Base-by-base conservation (phyloP, 306 rosid species). In the Notholithocarpus densiflorus region DNA sequence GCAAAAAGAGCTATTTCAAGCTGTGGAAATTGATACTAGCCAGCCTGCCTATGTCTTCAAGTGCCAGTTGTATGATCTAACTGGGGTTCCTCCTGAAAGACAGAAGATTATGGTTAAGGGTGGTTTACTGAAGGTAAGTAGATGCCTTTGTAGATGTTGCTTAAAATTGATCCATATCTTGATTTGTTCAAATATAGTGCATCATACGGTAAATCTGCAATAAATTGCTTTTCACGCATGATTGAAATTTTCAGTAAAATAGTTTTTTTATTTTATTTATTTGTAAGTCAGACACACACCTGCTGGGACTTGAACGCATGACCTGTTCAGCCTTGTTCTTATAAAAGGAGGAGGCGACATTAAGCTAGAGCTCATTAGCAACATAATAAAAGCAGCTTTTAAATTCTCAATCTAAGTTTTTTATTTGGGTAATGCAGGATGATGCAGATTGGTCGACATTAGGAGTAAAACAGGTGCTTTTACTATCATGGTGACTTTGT, bases 51-150 rank as follows among this genome's bases (percentile, higher is more conserved):
- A 84, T 82, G 97, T 96, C 75, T 96, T 96, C 83, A 96, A 96
- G 88, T 89, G 97, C 87, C 99, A 96, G 79, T 82, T 96, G 85
- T 96, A 55, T 74, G 98, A 91, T 89, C 88, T 96, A 80, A 96
- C 99, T 0, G 99, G 98, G 64, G 99, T 96, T 4, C 96, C 98
- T 84, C 97, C 98, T 37, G 98, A 93, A 79, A 96, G 99, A 80
- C 99, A 93, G 84, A 96, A 96, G 56, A 93, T 96, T 79, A 96
- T 96, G 99, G 97, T 96, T 53, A 96, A 96, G 88, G 99, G 99
- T 81, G 99, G 98, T 78, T 82, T 96, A 77, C 75, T 96, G 83
- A 96, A 96, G 97, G 99, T 91, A 75, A 80, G 76, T 77, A 57
- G 75, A 72, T 72, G 72, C 6, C 51, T 66, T 66, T 66, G 52